Conservation (phyloP, 306 rosid species). For the Cotoneaster glaucophyllus region DNA sequence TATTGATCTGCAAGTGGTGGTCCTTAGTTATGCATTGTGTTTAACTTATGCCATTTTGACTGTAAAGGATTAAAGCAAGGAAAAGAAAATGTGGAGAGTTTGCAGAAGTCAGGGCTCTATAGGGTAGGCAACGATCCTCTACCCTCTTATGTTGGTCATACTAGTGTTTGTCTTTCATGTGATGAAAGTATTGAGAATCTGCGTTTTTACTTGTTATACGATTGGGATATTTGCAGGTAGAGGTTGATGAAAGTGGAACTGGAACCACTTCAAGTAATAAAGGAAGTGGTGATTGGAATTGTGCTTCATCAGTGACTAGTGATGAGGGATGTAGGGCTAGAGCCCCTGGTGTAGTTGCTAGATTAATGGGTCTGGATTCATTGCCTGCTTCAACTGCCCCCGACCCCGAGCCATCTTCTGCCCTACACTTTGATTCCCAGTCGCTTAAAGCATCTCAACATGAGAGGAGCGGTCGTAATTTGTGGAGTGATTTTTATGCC, state of each 20-base stretch:
- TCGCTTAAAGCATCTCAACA: conserved; percentile 39
- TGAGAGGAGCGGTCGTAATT: conserved; percentile 29
- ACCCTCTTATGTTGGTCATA: background rate
- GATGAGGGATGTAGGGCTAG: conserved; percentile 65
- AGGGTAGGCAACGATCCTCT: conserved; percentile 33
- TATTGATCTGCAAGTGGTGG: background rate
- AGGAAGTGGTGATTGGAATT: conserved; percentile 45
- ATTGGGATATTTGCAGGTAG: conserved; percentile 37
- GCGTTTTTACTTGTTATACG: background rate
- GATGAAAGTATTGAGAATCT: background rate
- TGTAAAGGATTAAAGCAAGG: conserved; percentile 47
- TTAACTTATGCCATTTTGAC: conserved; percentile 23
- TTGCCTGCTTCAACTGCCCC: conserved; percentile 45
- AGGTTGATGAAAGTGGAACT: conserved; percentile 49
- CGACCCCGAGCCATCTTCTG: conserved; percentile 43
- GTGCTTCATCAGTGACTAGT: conserved; percentile 39
- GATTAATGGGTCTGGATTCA: conserved; percentile 91
- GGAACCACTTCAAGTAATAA: conserved; percentile 50
- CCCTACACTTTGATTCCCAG: conserved; percentile 29
- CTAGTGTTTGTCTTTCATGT: background rate
- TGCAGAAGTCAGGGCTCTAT: conserved; percentile 31
- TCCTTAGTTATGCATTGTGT: conserved; percentile 7
- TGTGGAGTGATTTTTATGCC: conserved; percentile 28
- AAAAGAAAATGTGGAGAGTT: conserved; percentile 51
- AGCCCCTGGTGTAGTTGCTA: conserved; percentile 81